Conservation (phyloP, 768 basidiomycete species). For the Leccinum obscurum region DNA sequence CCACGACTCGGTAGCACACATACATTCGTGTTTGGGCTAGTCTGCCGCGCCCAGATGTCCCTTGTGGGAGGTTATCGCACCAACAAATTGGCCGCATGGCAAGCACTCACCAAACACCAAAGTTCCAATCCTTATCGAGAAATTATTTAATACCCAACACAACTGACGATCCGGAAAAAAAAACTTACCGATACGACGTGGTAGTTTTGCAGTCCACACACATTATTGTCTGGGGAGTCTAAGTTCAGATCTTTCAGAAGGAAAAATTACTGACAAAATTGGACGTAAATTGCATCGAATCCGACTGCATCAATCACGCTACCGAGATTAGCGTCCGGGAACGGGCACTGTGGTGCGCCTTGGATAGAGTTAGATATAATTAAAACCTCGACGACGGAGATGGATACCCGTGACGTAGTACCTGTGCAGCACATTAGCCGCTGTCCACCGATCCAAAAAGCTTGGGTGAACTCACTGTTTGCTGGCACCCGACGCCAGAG, state of each 20-base stretch:
- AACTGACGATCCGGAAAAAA: background rate
- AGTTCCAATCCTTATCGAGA: constrained; percentile 46
- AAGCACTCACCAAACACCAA: constrained; percentile 32
- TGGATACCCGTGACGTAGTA: constrained; percentile 58
- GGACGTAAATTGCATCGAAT: constrained; percentile 76
- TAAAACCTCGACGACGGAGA: background rate
- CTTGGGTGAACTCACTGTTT: constrained; percentile 18
- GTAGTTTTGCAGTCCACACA: constrained; percentile 48
- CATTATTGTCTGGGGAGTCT: constrained; percentile 40
- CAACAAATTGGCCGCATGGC: background rate
- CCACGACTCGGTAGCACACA: constrained; percentile 4
- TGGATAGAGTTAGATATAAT: background rate
- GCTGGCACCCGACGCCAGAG: constrained; percentile 24
- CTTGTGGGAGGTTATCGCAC: constrained; percentile 27
- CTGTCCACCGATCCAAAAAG: background rate
- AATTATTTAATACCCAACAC: background rate
- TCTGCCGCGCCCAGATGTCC: constrained; percentile 46
- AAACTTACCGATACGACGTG: constrained; percentile 50
- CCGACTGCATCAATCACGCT: constrained; percentile 57
- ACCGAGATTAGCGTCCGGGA: constrained; percentile 63
- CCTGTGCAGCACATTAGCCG: constrained; percentile 31
- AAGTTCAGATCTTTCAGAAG: background rate
- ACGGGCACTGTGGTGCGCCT: constrained; percentile 53
- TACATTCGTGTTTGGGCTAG: constrained; percentile 43
- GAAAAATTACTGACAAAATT: constrained; percentile 45